Percentiles rank a stretch among this genome's conserved stretches.
These are phyloP conservation scores for Clitopilus hobsonii DNA, from an alignment of 768 basidiomycete genomes.

Conservation along the genomic window DNA sequence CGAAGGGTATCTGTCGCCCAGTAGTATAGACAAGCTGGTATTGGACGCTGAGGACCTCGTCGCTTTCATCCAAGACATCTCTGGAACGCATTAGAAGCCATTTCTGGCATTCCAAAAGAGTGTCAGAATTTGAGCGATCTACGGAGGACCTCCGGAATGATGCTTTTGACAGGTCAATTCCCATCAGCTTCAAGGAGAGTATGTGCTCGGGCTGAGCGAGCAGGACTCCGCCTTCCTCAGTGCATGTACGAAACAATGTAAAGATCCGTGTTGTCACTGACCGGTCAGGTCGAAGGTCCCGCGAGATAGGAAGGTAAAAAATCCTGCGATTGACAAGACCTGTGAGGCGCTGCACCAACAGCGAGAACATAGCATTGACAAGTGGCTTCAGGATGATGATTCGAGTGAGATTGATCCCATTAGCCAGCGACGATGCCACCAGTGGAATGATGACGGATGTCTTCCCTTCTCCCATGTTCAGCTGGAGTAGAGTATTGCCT, in stretches of 20 bases:
- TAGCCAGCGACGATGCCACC: conserved; percentile 30
- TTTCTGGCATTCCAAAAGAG: conserved; percentile 19
- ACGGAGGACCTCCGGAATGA: no score
- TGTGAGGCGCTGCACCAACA: conserved; percentile 37
- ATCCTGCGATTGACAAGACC: conserved; percentile 42
- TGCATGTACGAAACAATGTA: conserved; percentile 33
- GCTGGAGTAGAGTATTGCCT: conserved; percentile 37
- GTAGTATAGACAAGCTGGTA: conserved; percentile 47
- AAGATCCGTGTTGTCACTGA: conserved; percentile 19
- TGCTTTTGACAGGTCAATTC: conserved; percentile 27
- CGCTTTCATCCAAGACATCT: conserved; percentile 43
- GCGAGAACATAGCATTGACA: conserved; percentile 41
- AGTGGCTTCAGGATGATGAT: conserved; percentile 49
- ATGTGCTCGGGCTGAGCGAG: conserved; percentile 51
- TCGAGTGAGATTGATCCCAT: conserved; percentile 38
- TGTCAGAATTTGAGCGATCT: no score
- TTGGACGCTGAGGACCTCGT: conserved; percentile 40
- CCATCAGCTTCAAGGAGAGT: conserved; percentile 45
- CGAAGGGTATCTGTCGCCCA: conserved; percentile 29
- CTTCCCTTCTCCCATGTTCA: conserved; percentile 61
- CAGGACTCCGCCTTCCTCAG: conserved; percentile 33
- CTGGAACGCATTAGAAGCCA: conserved; percentile 24
- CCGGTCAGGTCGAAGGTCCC: conserved; percentile 22
- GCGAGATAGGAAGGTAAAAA: conserved; percentile 47
- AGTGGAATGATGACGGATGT: conserved; percentile 49